Percentiles rank a stretch among this genome's conserved stretches.
phyloP scores from a whole-genome alignment of 352 stramenopile genomes.

The Globisporangium emineosum region DNA sequence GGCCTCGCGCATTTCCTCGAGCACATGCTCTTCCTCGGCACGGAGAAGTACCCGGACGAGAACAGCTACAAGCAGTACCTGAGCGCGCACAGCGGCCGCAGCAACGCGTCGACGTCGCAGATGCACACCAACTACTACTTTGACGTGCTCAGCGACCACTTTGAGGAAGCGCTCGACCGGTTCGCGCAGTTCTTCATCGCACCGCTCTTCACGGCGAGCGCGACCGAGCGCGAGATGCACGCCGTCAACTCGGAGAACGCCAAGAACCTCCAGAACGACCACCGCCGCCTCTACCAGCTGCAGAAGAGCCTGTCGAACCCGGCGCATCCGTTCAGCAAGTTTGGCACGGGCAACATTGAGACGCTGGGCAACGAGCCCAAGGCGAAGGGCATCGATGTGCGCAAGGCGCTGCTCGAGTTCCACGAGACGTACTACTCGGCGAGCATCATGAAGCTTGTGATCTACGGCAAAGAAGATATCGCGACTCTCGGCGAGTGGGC shows the following conservation, averaged over 20 bases:
- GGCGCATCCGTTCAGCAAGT: constrained; percentile 85
- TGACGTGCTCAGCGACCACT: constrained; percentile 82
- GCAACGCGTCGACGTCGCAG: constrained; percentile 95
- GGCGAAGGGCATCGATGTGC: constrained; percentile 49
- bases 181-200: constrained; percentile 98
- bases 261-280: constrained; percentile 96
- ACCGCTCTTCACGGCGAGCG: constrained; percentile 90
- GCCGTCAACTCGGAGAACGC: constrained; percentile 96
- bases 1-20: constrained; percentile 93
- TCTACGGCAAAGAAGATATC: constrained; percentile 88
- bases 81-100: constrained; percentile 90
- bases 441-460: constrained; percentile 37
- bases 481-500: constrained; percentile 78
- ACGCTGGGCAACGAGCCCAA: constrained; percentile 54
- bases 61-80: constrained; percentile 94
- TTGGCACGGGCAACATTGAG: constrained; percentile 88
- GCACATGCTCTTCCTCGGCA: constrained; percentile 98
- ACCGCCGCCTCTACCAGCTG: constrained; percentile 79
- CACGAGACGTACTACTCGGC: constrained; percentile 82
- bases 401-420: constrained; percentile 78
- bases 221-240: constrained; percentile 93
- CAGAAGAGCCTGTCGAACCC: constrained; percentile 70
- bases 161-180: constrained; percentile 90
- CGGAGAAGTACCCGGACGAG: constrained; percentile 94
- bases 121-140: constrained; percentile 98